Conservation (phyloP, 2,329 filamentous ascomycete genomes). For the Eurotiales sp. region DNA sequence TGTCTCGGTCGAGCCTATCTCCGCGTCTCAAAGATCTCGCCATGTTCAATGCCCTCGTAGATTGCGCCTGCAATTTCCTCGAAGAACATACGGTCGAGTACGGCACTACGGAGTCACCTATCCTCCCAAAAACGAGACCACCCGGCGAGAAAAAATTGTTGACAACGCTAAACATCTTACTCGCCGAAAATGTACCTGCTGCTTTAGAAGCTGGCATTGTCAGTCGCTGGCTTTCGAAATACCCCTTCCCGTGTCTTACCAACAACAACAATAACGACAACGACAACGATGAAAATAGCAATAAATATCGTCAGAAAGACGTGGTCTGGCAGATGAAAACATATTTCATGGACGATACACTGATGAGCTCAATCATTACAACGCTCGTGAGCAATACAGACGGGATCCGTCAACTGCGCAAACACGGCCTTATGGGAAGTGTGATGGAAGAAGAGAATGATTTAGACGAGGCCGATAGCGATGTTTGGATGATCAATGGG, state of each 20-base stretch:
- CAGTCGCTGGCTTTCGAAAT: conserved; percentile 69
- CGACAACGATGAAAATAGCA: not conserved
- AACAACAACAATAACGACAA: conserved; percentile 28
- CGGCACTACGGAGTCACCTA: conserved; percentile 32
- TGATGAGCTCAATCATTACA: conserved; percentile 43
- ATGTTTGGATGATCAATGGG: conserved; percentile 52
- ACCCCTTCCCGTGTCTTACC: conserved; percentile 60
- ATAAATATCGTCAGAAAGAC: conserved; percentile 32
- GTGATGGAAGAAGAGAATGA: conserved; percentile 46
- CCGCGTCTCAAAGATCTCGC: conserved; percentile 30
- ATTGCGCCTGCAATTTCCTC: conserved; percentile 41
- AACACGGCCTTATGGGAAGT: conserved; percentile 41
- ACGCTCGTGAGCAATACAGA: conserved; percentile 35
- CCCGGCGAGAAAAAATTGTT: conserved; percentile 42
- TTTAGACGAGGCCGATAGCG: conserved; percentile 41
- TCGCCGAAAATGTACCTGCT: conserved; percentile 56
- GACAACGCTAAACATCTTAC: conserved; percentile 57
- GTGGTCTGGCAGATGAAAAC: conserved; percentile 39
- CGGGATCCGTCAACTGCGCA: conserved; percentile 39
- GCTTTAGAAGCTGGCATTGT: conserved; percentile 63
- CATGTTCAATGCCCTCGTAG: conserved; percentile 37
- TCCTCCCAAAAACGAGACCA: conserved; percentile 38
- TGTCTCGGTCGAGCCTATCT: conserved; percentile 34
- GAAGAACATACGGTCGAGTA: conserved; percentile 35
- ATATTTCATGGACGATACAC: conserved; percentile 39